These are phyloP conservation scores for Asterophora parasitica DNA, from an alignment of 768 basidiomycete genomes.

Conservation along the genomic window DNA sequence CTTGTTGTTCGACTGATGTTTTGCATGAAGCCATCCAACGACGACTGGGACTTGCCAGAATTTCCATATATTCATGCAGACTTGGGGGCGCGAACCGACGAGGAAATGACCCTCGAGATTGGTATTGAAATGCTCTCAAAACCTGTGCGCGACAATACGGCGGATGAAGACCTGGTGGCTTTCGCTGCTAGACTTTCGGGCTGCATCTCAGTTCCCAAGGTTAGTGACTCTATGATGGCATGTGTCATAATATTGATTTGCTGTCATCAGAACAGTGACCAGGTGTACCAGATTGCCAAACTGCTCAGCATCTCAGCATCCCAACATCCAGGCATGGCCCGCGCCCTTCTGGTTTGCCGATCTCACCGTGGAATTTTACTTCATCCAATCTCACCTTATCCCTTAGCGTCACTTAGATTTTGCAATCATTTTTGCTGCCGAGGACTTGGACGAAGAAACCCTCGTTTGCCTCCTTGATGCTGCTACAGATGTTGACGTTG, in stretches of 20 bases:
- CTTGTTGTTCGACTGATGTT: constrained; percentile 72
- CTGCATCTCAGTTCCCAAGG: constrained; percentile 49
- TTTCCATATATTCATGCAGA: constrained; percentile 71
- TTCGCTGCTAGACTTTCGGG: constrained; percentile 57
- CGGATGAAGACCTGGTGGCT: constrained; percentile 42
- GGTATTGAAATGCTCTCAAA: constrained; percentile 49
- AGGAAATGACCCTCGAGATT: constrained; percentile 53
- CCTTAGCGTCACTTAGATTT: constrained; percentile 56
- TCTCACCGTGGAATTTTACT: not conserved
- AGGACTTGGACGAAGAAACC: constrained; percentile 50
- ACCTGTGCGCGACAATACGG: constrained; percentile 55
- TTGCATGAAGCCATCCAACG: constrained; percentile 69
- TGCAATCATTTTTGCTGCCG: constrained; percentile 46
- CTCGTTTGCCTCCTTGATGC: constrained; percentile 59
- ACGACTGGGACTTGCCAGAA: constrained; percentile 75
- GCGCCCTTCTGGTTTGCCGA: constrained; percentile 35
- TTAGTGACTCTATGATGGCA: constrained; percentile 23
- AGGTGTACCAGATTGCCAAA: constrained; percentile 57
- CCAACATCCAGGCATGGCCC: constrained; percentile 58
- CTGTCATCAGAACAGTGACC: constrained; percentile 40
- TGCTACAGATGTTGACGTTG: constrained; percentile 58
- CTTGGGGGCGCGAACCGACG: constrained; percentile 40
- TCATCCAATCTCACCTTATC: not conserved
- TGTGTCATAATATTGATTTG: not conserved
- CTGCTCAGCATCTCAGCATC: constrained; percentile 62